Evolutionary conservation across 2,329 filamentous ascomycete species (phyloP).

Genomic region (Aspergillus carbonarius): DNA sequence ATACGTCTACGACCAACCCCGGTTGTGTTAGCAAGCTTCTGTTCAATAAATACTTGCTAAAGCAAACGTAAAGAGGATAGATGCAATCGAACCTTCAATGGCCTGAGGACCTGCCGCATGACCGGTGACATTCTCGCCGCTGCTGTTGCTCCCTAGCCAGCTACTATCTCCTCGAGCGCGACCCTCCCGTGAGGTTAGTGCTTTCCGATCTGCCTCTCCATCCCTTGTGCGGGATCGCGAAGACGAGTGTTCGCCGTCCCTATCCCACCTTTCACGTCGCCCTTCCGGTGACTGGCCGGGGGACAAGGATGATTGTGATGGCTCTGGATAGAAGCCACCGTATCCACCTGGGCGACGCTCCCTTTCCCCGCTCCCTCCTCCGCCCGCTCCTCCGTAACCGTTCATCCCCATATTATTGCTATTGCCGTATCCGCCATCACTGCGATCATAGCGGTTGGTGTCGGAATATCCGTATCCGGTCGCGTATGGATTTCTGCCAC

Average conservation of each 20-base stretch:
- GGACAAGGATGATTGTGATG: constrained; percentile 27
- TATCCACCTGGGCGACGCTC: constrained; percentile 46
- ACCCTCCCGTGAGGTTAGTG: constrained; percentile 29
- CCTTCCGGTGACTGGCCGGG: constrained; percentile 33
- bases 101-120: constrained; percentile 31
- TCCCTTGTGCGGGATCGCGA: constrained; percentile 38
- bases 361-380: constrained; percentile 24
- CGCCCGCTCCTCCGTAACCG: constrained; percentile 28
- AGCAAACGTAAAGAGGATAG: background rate
- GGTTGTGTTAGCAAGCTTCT: background rate
- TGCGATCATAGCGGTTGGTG: constrained; percentile 34
- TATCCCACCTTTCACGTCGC: constrained; percentile 32
- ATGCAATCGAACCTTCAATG: constrained; percentile 35
- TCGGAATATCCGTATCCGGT: constrained; percentile 42
- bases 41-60: background rate
- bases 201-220: constrained; percentile 29
- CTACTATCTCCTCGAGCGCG: constrained; percentile 22
- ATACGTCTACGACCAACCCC: constrained; percentile 50
- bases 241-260: constrained; percentile 32
- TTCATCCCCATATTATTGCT: constrained; percentile 33
- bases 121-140: constrained; percentile 18
- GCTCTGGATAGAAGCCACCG: constrained; percentile 42
- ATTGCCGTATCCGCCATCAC: constrained; percentile 34
- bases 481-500: constrained; percentile 34
- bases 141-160: constrained; percentile 23